Base-by-base conservation (phyloP, 257 asterid species). In the Petunia axillaris region DNA sequence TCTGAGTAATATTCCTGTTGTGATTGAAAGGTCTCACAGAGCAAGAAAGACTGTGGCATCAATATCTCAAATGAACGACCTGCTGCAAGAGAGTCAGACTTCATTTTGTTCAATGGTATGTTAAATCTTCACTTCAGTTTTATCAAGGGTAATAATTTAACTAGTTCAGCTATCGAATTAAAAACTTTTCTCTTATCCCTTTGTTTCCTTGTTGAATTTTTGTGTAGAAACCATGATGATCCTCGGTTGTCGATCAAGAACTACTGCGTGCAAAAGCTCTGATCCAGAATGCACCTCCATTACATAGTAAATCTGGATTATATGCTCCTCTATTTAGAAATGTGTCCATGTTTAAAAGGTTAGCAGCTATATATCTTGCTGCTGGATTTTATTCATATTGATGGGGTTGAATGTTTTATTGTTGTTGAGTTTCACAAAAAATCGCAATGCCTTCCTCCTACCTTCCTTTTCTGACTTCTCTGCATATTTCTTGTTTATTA, bases 271-370 rank as follows among this genome's bases (percentile, higher is more conserved):
- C 84, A 62, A 88, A 83, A 79, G 68, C 80, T 8, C 82, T 76
- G 78, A 84, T 88, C 48, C 82, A 82, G 84, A 80, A 74, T 65
- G 81, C 87, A 2, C 83, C 87, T 15, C 60, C 81, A 1, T 16
- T 81, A 10, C 64, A 63, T 36, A 14, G 53, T 11, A 41, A 60
- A 50, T 64, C 85, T 40, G 85, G 63, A 25, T 83, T 86, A 50
- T 80, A 84, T 46, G 85, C 64, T 16, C 84, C 87, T 79, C 64
- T 86, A 8, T 88, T 81, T 60, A 78, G 86, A 46, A 84, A 86
- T 63, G 9, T 75, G 38, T 84, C 88, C 5, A 76, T 71, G 82
- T 88, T 88, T 77, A 80, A 58, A 81, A 88, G 87, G 91, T 86
- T 68, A 68, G 55, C 40, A 44, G 44, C 57, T 68, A 39, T 39